Percentiles rank a stretch among this genome's conserved stretches.
phyloP scores from a whole-genome alignment of 164 flowering plant species.

The Cinnamomum chago region DNA sequence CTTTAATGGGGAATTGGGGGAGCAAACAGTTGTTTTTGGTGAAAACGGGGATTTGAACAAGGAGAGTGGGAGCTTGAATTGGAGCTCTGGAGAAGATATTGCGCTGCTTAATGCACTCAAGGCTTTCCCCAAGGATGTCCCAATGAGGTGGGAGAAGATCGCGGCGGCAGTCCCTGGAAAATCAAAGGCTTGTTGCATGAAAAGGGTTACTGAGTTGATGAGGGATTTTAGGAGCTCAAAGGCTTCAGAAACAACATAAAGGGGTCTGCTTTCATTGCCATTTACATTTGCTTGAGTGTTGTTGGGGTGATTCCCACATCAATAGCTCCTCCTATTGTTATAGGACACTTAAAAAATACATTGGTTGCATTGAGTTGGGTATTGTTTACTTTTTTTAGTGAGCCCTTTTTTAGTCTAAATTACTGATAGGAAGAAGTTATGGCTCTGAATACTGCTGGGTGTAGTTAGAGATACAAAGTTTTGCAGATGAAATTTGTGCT shows the following conservation, averaged over 20 bases:
- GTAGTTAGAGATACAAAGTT: neutral
- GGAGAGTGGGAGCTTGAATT: conserved; percentile 25
- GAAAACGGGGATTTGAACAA: conserved; percentile 7
- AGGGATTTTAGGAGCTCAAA: conserved; percentile 78
- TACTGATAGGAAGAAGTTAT: neutral
- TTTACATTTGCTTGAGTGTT: neutral
- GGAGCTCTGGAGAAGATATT: conserved; percentile 83
- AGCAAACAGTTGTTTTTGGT: conserved; percentile 1
- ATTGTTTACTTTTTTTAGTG: too few species aligned
- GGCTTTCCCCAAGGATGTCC: conserved; percentile 74
- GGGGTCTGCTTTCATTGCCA: neutral
- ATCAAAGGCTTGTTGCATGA: conserved; percentile 78
- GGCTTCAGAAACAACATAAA: conserved; percentile 23
- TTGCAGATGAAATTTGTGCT: neutral
- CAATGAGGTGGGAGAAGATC: conserved; percentile 98
- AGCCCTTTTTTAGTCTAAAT: too few species aligned
- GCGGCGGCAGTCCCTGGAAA: conserved; percentile 85
- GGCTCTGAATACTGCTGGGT: neutral
- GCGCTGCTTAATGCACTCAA: conserved; percentile 91
- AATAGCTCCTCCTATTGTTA: too few species aligned
- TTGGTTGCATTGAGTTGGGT: neutral
- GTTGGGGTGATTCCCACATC: conserved; percentile 2
- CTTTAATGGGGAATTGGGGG: conserved; percentile 12
- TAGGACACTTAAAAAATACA: neutral
- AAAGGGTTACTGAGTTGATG: conserved; percentile 72